A percentile compares a stretch with the other conserved stretches of the same genome.
Conservation (phyloP, 768 basidiomycete genomes). For the Antrodiella citrinella region DNA sequence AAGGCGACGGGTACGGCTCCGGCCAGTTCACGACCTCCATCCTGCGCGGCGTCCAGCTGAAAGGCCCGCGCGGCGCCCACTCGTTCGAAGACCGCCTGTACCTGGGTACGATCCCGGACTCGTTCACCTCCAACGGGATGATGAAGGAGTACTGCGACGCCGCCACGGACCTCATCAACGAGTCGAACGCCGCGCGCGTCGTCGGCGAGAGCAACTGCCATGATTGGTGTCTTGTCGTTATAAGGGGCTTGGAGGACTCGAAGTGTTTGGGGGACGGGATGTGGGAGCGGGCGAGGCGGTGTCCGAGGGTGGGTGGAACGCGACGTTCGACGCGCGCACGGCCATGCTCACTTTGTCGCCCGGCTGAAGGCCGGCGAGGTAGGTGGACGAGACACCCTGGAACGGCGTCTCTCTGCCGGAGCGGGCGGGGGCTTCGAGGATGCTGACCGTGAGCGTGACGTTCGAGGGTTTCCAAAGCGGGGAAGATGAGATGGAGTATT, state of each 20-base stretch:
- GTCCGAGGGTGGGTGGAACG: constrained; percentile 28
- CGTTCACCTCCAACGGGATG: constrained; percentile 10
- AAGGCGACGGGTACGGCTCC: constrained; percentile 13
- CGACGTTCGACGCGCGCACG: constrained; percentile 32
- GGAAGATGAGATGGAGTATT: constrained; percentile 47
- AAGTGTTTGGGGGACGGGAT: constrained; percentile 8
- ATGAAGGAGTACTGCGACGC: constrained; percentile 15
- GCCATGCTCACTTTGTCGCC: constrained; percentile 35
- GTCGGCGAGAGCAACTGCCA: constrained; percentile 13
- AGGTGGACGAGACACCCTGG: constrained; percentile 39
- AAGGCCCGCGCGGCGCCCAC: constrained; percentile 12
- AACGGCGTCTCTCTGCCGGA: constrained; percentile 26
- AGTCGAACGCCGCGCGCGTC: constrained; percentile 8
- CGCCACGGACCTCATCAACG: constrained; percentile 13
- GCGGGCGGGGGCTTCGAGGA: constrained; percentile 30
- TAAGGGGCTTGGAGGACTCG: constrained; percentile 11
- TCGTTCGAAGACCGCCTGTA: constrained; percentile 11
- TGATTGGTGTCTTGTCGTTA: constrained; percentile 12
- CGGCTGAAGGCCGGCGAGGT: constrained; percentile 30
- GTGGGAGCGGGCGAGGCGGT: constrained; percentile 5
- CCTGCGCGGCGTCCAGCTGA: constrained; percentile 12
- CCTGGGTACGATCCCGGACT: constrained; percentile 11
- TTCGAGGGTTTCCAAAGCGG: constrained; percentile 34
- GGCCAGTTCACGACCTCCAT: constrained; percentile 10
- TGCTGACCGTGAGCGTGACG: constrained; percentile 36